A percentile compares a stretch with the other conserved stretches of the same genome.
phyloP scores from a whole-genome alignment of 805 yeast species.

The Citeromyces matritensis region DNA sequence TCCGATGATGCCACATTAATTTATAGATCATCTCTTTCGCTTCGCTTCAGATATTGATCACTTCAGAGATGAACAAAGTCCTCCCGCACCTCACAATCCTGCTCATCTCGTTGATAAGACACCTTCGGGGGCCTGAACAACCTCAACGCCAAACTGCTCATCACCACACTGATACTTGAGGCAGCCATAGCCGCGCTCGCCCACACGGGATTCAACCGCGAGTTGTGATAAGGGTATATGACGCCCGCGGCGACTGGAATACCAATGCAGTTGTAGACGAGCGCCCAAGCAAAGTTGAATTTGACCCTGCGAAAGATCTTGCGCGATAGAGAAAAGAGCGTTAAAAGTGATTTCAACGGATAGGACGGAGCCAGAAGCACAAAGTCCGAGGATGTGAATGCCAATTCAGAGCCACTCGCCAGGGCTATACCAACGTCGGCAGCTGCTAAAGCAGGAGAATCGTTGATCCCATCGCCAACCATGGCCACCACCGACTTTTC shows the following conservation, averaged over 20 bases:
- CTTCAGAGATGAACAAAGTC: background rate
- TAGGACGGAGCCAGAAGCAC: slow-evolving; percentile 39
- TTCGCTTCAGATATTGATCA: no score
- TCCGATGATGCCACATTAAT: no score
- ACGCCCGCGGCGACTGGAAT: slow-evolving; percentile 58
- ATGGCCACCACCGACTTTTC: slow-evolving; percentile 36
- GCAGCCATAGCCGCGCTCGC: slow-evolving; percentile 56
- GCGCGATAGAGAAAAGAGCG: slow-evolving; percentile 33
- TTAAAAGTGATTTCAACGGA: slow-evolving; percentile 36
- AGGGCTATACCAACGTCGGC: slow-evolving; percentile 72
- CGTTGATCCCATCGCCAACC: slow-evolving; percentile 80
- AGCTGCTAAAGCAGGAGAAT: slow-evolving; percentile 63
- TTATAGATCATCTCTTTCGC: no score
- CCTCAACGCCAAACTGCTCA: slow-evolving; percentile 36
- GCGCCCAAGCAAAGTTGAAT: slow-evolving; percentile 46
- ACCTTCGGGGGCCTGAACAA: slow-evolving; percentile 24
- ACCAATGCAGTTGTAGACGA: slow-evolving; percentile 40
- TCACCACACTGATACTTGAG: slow-evolving; percentile 40
- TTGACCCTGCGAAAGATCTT: slow-evolving; percentile 36
- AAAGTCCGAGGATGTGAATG: slow-evolving; percentile 62
- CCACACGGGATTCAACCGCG: slow-evolving; percentile 49
- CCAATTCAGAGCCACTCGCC: slow-evolving; percentile 65
- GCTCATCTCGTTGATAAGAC: background rate
- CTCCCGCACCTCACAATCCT: background rate
- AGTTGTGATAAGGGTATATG: slow-evolving; percentile 35